Evolutionary conservation across 805 yeast genomes (phyloP).

Genomic region (Helenozyma rhizophorensis): DNA sequence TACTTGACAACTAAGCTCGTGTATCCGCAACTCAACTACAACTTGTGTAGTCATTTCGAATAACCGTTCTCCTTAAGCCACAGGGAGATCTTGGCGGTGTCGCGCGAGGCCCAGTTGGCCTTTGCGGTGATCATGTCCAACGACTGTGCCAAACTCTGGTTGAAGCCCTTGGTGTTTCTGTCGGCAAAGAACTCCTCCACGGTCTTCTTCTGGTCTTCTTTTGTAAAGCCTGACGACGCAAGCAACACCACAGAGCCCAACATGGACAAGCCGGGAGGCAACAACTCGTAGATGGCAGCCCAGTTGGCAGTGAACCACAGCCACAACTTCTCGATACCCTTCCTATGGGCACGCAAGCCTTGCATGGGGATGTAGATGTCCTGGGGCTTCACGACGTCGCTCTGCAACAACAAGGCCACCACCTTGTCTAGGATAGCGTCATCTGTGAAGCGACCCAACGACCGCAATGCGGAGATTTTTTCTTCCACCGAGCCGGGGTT

Average conservation of each 20-base stretch:
- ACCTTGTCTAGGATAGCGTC: constrained; percentile 52
- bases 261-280: constrained; percentile 82
- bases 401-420: constrained; percentile 48
- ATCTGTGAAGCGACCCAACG: constrained; percentile 62
- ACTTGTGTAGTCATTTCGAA: constrained; percentile 10
- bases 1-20: no score
- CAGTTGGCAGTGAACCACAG: constrained; percentile 69
- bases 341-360: constrained; percentile 59
- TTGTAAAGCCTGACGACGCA: constrained; percentile 58
- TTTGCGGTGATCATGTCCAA: constrained; percentile 56
- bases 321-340: constrained; percentile 71
- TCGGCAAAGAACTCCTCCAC: constrained; percentile 48
- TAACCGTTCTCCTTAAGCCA: constrained; percentile 46
- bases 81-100: constrained; percentile 38
- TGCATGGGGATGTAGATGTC: constrained; percentile 75
- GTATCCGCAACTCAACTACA: no score
- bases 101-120: constrained; percentile 57
- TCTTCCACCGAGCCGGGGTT: constrained; percentile 62
- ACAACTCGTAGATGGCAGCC: constrained; percentile 58
- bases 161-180: constrained; percentile 59
- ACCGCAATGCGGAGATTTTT: constrained; percentile 62
- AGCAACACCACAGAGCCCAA: constrained; percentile 68
- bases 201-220: constrained; percentile 46
- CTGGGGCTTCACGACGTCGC: constrained; percentile 58
- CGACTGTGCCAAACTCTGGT: constrained; percentile 62